Base-by-base conservation (phyloP, 345 rosid species). In the Acer campestre region DNA sequence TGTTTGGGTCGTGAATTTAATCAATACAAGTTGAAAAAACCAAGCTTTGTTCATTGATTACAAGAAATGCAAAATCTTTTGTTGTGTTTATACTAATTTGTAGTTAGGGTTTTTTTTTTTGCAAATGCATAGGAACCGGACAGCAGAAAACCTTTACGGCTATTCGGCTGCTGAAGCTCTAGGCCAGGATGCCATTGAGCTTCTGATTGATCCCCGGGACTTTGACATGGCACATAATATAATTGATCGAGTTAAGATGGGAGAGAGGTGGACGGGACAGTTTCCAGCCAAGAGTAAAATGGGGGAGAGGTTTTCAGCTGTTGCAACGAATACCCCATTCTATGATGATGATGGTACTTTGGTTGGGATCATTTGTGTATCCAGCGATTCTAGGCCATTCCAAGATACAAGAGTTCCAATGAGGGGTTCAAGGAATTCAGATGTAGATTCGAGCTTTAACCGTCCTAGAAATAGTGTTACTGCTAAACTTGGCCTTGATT, bases 201-300 rank as follows among this genome's bases (percentile, higher is more conserved):
- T 96, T 74, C 85, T 96, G 69, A 75, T 84, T n/a, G 98, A 91
- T 83, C 83, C 89, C 65, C 83, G 75, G 70, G 95, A 96, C 85
- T 80, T 70, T 80, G 74, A 64, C 0, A 69, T 90, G 44, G 99
- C 90, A 0, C 82, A 84, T 62, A 78, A 76, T 66, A 89, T 96
- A 31, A 80, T 91, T 66, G 76, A 79, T 9, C 88, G 91, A 16
- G 88, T 90, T 27, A 80, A 55, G 6, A 70, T 49, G 83, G 99
- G 99, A 64, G 97, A 92, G 88, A 87, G 85, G 70, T 96, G 98
- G 98, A 88, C 93, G 0, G 99, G 99, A n/a, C 90, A 90, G 85
- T 89, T 93, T 84, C 97, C 98, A 0, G 87, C 90, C 27, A 96
- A 82, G 91, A 94, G 82, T 82, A 94, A 92, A 86, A 79, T 70